phyloP scores from a whole-genome alignment of 495 filamentous ascomycete genomes.

The Penicillium nucicola region DNA sequence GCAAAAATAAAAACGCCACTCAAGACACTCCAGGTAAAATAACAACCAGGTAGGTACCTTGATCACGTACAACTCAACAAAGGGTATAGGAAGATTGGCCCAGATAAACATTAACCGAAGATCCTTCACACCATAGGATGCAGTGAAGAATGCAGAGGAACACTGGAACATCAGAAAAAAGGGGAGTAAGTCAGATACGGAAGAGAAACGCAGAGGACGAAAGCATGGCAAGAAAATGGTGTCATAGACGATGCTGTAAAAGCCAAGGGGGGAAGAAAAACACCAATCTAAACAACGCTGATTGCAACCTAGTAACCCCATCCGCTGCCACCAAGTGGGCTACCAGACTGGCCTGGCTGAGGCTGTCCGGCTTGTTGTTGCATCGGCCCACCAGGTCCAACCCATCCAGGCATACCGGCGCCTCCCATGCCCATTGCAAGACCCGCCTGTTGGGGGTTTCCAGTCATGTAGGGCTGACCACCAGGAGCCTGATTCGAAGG shows the following conservation, averaged over 20 bases:
- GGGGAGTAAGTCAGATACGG: conserved; percentile 14
- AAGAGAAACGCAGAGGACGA: conserved; percentile 18
- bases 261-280: conserved; percentile 11
- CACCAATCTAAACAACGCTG: conserved; percentile 31
- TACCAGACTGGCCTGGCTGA: conserved; percentile 42
- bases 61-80: conserved; percentile 37
- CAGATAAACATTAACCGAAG: conserved; percentile 37
- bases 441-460: conserved; percentile 36
- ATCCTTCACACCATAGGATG: conserved; percentile 23
- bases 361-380: conserved; percentile 39
- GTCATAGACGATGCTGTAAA: conserved; percentile 14
- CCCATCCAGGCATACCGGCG: conserved; percentile 40
- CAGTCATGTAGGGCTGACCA: conserved; percentile 40
- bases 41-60: conserved; percentile 12
- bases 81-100: conserved; percentile 45
- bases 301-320: conserved; percentile 36
- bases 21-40: conserved; percentile 2
- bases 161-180: conserved; percentile 23
- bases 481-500: conserved; percentile 36
- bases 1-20: conserved; percentile 10
- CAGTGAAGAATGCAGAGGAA: conserved; percentile 5
- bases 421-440: conserved; percentile 42
- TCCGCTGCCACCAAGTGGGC: conserved; percentile 42
- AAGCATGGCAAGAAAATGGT: conserved; percentile 11
- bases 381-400: conserved; percentile 33